phyloP scores from a whole-genome alignment of 2,329 filamentous ascomycete genomes.

The Diaporthe australafricana region DNA sequence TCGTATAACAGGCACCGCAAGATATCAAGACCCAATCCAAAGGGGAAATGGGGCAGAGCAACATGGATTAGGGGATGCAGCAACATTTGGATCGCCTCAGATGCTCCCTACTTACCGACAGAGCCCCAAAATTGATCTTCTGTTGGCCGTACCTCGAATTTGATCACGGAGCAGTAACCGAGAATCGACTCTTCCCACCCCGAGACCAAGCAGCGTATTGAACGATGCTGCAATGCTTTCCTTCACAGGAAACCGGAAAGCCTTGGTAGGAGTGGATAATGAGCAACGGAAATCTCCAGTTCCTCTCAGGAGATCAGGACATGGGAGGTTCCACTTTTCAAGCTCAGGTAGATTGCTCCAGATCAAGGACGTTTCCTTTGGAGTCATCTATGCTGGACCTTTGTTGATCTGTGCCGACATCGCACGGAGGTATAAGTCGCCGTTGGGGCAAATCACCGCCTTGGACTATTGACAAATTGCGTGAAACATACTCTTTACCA shows the following conservation, averaged over 20 bases:
- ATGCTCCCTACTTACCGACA: neutral
- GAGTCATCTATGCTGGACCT: constrained; percentile 48
- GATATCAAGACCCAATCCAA: neutral
- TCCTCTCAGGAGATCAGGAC: constrained; percentile 57
- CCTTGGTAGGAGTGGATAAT: constrained; percentile 79
- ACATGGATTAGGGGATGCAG: neutral
- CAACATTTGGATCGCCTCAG: constrained; percentile 11
- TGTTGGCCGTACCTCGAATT: neutral
- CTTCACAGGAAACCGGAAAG: constrained; percentile 62
- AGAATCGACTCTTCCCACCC: constrained; percentile 61
- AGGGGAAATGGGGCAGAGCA: neutral
- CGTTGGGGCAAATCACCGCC: constrained; percentile 66
- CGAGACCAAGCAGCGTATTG: constrained; percentile 74
- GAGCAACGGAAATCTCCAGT: constrained; percentile 63
- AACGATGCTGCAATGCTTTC: constrained; percentile 77
- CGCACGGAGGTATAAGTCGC: constrained; percentile 50
- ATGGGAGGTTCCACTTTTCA: constrained; percentile 63
- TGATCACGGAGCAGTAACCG: neutral
- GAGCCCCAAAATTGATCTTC: neutral
- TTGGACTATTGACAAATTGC: constrained; percentile 55
- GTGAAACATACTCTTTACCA: constrained; percentile 29
- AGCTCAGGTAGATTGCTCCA: constrained; percentile 60
- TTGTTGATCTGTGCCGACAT: constrained; percentile 35
- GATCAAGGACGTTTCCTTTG: constrained; percentile 53
- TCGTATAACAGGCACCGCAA: neutral